phyloP scores from a whole-genome alignment of 371 early-diverging fungal genomes.

The Rhizopus sp. region DNA sequence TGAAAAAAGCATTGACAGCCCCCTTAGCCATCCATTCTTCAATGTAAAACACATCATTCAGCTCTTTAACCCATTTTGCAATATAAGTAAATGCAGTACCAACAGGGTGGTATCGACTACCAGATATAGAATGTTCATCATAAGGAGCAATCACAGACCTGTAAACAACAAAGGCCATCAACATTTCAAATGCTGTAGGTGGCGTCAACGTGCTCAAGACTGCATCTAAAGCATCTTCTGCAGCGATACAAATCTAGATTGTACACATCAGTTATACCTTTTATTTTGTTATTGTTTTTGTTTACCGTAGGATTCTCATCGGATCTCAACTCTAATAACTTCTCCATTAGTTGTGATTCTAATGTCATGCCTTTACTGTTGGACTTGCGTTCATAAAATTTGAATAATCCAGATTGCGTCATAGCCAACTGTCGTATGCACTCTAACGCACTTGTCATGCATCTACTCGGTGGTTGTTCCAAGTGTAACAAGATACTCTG shows the following conservation, averaged over 20 bases:
- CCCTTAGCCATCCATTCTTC: constrained; percentile 47
- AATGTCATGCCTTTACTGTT: constrained; percentile 38
- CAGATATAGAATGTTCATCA: constrained; percentile 15
- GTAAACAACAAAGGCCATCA: constrained; percentile 43
- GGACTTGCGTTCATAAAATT: constrained; percentile 39
- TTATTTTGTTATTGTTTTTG: constrained; percentile 5
- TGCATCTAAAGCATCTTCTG: constrained; percentile 53
- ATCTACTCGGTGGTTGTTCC: background rate
- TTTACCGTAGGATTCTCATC: constrained; percentile 38
- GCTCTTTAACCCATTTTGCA: constrained; percentile 43
- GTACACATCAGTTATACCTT: background rate
- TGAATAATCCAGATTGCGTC: constrained; percentile 44
- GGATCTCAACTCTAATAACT: constrained; percentile 30
- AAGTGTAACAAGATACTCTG: constrained; percentile 29
- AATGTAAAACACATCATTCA: constrained; percentile 37
- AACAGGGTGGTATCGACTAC: constrained; percentile 41
- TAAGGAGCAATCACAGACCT: constrained; percentile 29
- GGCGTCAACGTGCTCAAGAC: constrained; percentile 39
- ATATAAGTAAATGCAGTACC: constrained; percentile 53
- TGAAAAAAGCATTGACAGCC: constrained; percentile 42
- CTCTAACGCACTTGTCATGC: constrained; percentile 26
- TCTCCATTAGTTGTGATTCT: constrained; percentile 39
- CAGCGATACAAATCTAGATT: constrained; percentile 41
- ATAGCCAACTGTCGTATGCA: constrained; percentile 42
- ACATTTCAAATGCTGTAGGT: constrained; percentile 45